Evolutionary conservation across 2,329 filamentous ascomycete species (phyloP), one percentile per base, ranked within the genome.

Genomic region (Ascochyta clinopodiicola): DNA sequence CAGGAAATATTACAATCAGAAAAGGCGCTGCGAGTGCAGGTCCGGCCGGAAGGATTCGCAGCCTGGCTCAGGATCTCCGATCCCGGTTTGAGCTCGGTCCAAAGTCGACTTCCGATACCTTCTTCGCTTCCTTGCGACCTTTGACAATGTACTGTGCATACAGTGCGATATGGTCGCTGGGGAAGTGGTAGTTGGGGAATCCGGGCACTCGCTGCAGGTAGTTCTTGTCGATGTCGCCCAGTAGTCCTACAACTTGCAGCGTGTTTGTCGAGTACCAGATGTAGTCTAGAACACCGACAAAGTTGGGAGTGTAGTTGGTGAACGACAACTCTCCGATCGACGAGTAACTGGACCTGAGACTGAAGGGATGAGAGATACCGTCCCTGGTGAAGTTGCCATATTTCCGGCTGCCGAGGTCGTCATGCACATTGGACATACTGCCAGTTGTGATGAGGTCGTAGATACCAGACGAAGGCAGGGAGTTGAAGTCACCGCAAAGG

Each of bases 401-500:
- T 54, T 93, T 88, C 69, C 90, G 88, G 57, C 84, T 87, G 56
- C 84, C 86, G 37, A 99, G 81, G 69, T 98, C 95, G 4, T 85
- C 81, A 72, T 99, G 94, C 49, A 90, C 85, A 45, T 89, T 88
- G 10, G 87, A 82, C 19, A 99, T 84, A 37, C 85, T 86, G 35
- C 95, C 95, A 71, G 89, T 87, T 2, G 90, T 88, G 63, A 99
- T 86, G 39, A 99, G 82, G 62, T 97, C 92, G 75, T 96, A 96
- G 0, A 97, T 93, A 38, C 92, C 92, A 47, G 92, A 97, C 51
- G 91, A 88, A 12, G 86, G 85, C 1, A 88, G 89, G 4, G 94
- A 97, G 78, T 99, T 99, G 82, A 97, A 96, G 75, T 99, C 95
- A 67, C 94, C 94, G 68, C 94, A 97, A 47, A 99, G 86, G 56